phyloP scores from a whole-genome alignment of 2,329 filamentous ascomycete species.

The Rhynchosporium secalis region DNA sequence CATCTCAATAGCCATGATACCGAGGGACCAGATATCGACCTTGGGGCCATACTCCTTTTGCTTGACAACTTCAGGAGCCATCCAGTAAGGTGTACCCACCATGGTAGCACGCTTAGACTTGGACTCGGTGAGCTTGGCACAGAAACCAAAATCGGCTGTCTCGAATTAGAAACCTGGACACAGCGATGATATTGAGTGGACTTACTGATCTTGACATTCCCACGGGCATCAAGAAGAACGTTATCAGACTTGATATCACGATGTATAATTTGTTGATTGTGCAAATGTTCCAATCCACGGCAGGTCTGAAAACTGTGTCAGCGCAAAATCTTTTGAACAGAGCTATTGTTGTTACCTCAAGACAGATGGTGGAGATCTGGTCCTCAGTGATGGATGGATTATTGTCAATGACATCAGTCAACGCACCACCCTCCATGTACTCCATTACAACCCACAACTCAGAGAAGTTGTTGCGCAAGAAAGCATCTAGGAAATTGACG shows the following conservation, averaged over 20 bases:
- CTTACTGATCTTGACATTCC: conserved; percentile 97
- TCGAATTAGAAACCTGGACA: conserved; percentile 40
- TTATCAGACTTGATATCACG: conserved; percentile 99
- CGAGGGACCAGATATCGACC: conserved; percentile 97
- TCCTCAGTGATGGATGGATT: conserved; percentile 92
- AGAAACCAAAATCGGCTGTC: conserved; percentile 98
- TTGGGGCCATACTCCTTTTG: conserved; percentile 98
- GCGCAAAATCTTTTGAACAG: not conserved
- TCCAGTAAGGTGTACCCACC: conserved; percentile 99
- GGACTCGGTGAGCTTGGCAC: conserved; percentile 94
- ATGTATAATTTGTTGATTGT: conserved; percentile 96
- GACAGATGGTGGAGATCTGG: conserved; percentile 95
- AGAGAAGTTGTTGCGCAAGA: conserved; percentile 88
- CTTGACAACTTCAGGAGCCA: conserved; percentile 98
- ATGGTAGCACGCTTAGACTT: conserved; percentile 98
- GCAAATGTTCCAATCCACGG: conserved; percentile 89
- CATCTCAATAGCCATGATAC: conserved; percentile 99
- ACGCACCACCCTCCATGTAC: conserved; percentile 96
- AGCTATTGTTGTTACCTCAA: conserved; percentile 66
- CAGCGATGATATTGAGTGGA: conserved; percentile 33
- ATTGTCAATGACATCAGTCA: conserved; percentile 99
- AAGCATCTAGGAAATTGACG: conserved; percentile 97
- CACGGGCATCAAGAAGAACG: conserved; percentile 87
- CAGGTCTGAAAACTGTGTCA: conserved; percentile 67
- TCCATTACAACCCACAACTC: conserved; percentile 99